phyloP scores from a whole-genome alignment of 495 filamentous ascomycete genomes.

The Aspergillus conjunctus region DNA sequence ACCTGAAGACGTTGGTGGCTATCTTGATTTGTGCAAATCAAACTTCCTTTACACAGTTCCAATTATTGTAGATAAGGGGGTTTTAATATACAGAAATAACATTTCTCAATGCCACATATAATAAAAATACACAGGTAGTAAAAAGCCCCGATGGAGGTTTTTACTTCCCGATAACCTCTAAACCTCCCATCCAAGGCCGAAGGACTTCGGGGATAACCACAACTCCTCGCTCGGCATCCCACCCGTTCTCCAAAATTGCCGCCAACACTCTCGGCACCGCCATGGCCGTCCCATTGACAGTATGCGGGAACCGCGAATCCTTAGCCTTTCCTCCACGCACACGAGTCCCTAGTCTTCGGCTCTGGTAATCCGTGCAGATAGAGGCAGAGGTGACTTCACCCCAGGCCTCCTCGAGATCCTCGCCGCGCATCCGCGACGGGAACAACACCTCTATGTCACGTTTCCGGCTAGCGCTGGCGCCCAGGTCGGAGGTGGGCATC shows the following conservation, averaged over 20 bases:
- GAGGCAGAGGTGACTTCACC: conserved; percentile 91
- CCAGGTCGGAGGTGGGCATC: conserved; percentile 87
- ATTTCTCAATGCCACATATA: conserved; percentile 5
- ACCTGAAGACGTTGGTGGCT: conserved; percentile 7
- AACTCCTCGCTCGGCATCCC: conserved; percentile 64
- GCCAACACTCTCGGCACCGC: conserved; percentile 89
- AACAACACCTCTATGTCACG: conserved; percentile 93
- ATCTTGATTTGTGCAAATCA: not conserved
- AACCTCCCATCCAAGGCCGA: conserved; percentile 78
- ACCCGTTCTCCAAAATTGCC: conserved; percentile 91
- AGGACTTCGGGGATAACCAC: conserved; percentile 78
- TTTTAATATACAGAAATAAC: conserved; percentile 12
- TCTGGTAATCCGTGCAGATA: conserved; percentile 95
- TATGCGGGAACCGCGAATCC: conserved; percentile 68
- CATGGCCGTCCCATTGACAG: conserved; percentile 91
- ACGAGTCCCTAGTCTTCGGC: conserved; percentile 74
- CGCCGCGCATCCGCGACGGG: conserved; percentile 65
- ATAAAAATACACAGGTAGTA: conserved; percentile 12
- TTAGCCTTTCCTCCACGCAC: conserved; percentile 49
- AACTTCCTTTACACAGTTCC: conserved; percentile 1
- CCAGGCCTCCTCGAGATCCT: conserved; percentile 73
- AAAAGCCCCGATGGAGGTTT: not conserved
- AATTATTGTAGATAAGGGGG: conserved; percentile 1
- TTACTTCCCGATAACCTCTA: conserved; percentile 58
- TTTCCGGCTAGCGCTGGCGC: conserved; percentile 83